Conservation (phyloP, 83 land plant genomes). For the Picea abies region DNA sequence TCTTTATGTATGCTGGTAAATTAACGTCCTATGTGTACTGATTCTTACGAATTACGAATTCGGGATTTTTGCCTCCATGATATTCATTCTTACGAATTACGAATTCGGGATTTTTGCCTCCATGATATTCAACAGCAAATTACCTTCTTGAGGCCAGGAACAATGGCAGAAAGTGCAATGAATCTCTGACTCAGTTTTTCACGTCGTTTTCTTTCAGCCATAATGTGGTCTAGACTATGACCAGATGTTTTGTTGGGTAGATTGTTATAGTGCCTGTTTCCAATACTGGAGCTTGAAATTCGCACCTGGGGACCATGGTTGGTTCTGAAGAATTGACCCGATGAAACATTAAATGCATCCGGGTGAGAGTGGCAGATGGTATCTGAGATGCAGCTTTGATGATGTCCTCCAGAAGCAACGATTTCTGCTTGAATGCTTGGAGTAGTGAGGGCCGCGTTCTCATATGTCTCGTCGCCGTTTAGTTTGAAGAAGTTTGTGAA, state of each 20-base stretch:
- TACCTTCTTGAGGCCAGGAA: slow-evolving; percentile 23
- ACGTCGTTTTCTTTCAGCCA: background rate
- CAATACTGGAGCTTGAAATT: background rate
- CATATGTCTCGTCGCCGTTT: background rate
- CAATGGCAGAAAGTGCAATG: slow-evolving; percentile 65
- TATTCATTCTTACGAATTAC: no score
- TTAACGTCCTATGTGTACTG: background rate
- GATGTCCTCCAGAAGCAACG: no score
- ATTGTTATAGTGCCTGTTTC: background rate
- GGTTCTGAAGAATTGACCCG: no score
- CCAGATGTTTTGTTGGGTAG: background rate
- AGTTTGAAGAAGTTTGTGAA: background rate
- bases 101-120: background rate
- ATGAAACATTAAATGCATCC: no score
- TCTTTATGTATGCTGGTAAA: background rate
- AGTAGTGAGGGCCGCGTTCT: no score
- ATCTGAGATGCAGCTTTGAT: no score
- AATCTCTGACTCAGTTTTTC: slow-evolving; percentile 68
- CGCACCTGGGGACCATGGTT: no score
- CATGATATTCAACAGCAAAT: background rate
- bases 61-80: no score
- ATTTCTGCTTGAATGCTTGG: background rate
- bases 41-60: no score
- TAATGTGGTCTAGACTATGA: background rate
- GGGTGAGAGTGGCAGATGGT: no score